phyloP scores from a whole-genome alignment of 2,329 filamentous ascomycete species.

The Aspergillus ochraceus region DNA sequence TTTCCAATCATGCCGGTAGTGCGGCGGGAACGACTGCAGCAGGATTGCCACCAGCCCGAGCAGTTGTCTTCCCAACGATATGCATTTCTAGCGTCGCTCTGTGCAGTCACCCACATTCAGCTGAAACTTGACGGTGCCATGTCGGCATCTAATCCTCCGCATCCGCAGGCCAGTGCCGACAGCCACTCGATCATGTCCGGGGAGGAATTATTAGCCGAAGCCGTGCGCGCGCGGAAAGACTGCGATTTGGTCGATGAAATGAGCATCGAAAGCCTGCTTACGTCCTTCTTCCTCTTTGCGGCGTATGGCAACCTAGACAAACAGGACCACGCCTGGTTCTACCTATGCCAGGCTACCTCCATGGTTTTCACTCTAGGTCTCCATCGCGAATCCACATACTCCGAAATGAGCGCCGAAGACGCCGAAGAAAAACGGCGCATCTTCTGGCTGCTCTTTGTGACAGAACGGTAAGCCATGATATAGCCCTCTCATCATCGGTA shows the following conservation, averaged over 20 bases:
- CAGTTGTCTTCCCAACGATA: slow-evolving; percentile 40
- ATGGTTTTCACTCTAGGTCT: slow-evolving; percentile 51
- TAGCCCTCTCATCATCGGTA: not conserved
- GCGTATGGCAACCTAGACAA: slow-evolving; percentile 70
- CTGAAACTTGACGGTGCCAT: slow-evolving; percentile 38
- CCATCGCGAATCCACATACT: slow-evolving; percentile 53
- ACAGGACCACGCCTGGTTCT: slow-evolving; percentile 77
- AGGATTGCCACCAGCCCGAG: slow-evolving; percentile 55
- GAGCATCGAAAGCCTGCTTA: slow-evolving; percentile 52
- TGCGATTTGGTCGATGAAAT: slow-evolving; percentile 43
- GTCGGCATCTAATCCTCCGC: slow-evolving; percentile 22
- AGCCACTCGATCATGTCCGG: slow-evolving; percentile 62
- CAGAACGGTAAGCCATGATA: slow-evolving; percentile 59
- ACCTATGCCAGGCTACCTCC: slow-evolving; percentile 74
- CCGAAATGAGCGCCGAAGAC: slow-evolving; percentile 50
- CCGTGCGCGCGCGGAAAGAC: slow-evolving; percentile 47
- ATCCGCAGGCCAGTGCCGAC: slow-evolving; percentile 52
- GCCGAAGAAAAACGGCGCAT: slow-evolving; percentile 64
- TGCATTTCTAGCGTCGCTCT: slow-evolving; percentile 43
- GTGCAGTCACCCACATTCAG: slow-evolving; percentile 48
- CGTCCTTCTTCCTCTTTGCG: slow-evolving; percentile 77
- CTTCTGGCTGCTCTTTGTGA: slow-evolving; percentile 72
- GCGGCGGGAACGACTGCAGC: slow-evolving; percentile 34
- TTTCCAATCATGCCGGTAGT: slow-evolving; percentile 48
- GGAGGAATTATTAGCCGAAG: slow-evolving; percentile 66